Evolutionary conservation across 1,284 basidiomycete species (phyloP), one percentile per base, ranked within the genome.

Genomic region (Schizophyllum commune): DNA sequence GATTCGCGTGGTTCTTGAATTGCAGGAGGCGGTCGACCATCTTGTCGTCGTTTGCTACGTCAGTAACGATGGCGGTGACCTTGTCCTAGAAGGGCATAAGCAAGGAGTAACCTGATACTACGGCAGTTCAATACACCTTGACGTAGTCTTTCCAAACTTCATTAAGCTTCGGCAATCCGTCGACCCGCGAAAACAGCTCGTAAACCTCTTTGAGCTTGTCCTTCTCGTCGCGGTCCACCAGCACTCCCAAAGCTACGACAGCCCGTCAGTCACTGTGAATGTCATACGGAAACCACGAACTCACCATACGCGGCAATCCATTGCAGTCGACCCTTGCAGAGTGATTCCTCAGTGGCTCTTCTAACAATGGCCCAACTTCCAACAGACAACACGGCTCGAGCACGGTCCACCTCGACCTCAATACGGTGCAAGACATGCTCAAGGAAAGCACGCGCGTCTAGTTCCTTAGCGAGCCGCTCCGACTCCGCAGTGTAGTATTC

Each of bases 11-110:
- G 17, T 47, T 72, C 69, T 91, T 93, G 75, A 93, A 83, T 1
- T 82, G 77, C 32, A 96, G 79, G 0, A 96, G 82, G 13, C 82
- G 79, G 20, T 85, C 80, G 6, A 96, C 88, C 91, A 96, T 95
- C 34, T 84, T 76, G 60, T 93, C 84, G 65, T 93, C 83, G 58
- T 77, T 75, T 62, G 66, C 67, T 1, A 60, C 58, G 55, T 89
- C 85, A 54, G 78, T 82, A 59, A 91, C 86, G 63, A 92, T 86
- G 20, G 66, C 66, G 60, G 77, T 71, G 4, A 89, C 85, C 0
- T 70, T 77, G 27, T 68, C 71, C 88, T 91, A 65, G 4, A 57
- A 17, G 21, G 55, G 55, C 57, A 17, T 56, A 56, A 55, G 27
- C 47, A 55, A 15, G 20, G 53, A 47, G 56, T 11, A 60, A 17